Evolutionary conservation across 2,329 filamentous ascomycete genomes (phyloP), one percentile per base, ranked within the genome.

Genomic region (Fonsecaea monophora): DNA sequence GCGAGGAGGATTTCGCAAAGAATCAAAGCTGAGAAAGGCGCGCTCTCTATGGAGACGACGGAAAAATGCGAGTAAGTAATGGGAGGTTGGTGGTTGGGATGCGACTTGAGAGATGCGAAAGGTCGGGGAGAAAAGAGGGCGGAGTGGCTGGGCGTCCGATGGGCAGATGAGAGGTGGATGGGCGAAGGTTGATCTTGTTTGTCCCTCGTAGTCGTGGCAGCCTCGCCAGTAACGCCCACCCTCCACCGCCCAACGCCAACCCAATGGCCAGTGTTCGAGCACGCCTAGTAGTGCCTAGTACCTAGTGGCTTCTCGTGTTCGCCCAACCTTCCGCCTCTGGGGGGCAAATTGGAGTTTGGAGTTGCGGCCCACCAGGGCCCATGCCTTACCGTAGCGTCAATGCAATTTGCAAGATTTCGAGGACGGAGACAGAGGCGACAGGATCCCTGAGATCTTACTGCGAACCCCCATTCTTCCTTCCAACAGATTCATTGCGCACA

Each of bases 321-420:
- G 57, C 37, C 18, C 37, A 30, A 60, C 57, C 40, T 60, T 60
- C 57, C 57, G 4, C 18, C 6, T 12, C 7, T 13, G 6, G 15
- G 37, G 35, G 10, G 55, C 18, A 59, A 59, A 34, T 42, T 59
- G 37, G 21, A 40, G 35, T 40, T 13, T 4, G 4, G 38, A 25
- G 25, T 25, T 25, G 25, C 25, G 25, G 25, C 25, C 25, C 25
- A 25, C 25, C 25, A 25, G 25, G 3, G 38, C 38, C 42, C 18
- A 48, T 21, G n/a, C n/a, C n/a, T 48, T 21, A 10, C n/a, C 42
- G 45, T 25, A 50, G 15, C 57, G 57, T 40, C 42, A 50, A 25
- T 34, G 57, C 30, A 45, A 37, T 34, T 45, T 45, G 38, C 57
- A 60, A 60, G 57, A 60, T 50, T 60, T 60, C 38, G 40, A 50